phyloP scores from a whole-genome alignment of 306 rosid genomes.

The Cyclanthera cordifolia region DNA sequence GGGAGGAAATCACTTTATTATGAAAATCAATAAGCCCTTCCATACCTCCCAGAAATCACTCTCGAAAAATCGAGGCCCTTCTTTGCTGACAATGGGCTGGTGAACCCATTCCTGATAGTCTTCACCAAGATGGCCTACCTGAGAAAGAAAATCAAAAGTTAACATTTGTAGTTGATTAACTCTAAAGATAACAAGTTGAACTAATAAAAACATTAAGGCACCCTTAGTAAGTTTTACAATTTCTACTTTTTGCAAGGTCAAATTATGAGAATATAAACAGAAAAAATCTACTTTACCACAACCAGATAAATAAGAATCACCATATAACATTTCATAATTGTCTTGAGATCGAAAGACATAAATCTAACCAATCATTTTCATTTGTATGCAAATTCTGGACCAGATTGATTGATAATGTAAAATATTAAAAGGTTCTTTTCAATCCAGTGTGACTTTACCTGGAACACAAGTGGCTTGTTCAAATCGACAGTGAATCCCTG shows the following conservation, averaged over 20 bases:
- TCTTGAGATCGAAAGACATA: neutral
- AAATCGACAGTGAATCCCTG: slow-evolving; percentile 15
- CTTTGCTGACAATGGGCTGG: slow-evolving; percentile 85
- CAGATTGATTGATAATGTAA: neutral
- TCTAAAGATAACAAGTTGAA: neutral
- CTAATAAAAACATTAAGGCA: no score
- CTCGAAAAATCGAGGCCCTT: slow-evolving; percentile 66
- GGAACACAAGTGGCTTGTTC: slow-evolving; percentile 15
- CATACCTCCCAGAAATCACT: slow-evolving; percentile 54
- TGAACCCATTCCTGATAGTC: slow-evolving; percentile 76
- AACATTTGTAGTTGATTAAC: neutral
- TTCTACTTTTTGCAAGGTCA: no score
- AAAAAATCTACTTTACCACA: neutral
- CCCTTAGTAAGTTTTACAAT: no score
- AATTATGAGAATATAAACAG: neutral
- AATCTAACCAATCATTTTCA: neutral
- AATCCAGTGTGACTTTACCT: neutral
- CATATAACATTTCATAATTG: neutral
- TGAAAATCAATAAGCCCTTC: neutral
- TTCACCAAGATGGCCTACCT: slow-evolving; percentile 84
- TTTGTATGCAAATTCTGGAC: neutral
- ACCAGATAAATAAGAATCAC: neutral
- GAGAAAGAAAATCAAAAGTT: slow-evolving; percentile 1
- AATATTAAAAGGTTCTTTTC: neutral
- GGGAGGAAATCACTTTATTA: neutral